Base-by-base conservation (phyloP, 192 early-diverging fungal genomes). In the Rhizoclosmatium globosum region DNA sequence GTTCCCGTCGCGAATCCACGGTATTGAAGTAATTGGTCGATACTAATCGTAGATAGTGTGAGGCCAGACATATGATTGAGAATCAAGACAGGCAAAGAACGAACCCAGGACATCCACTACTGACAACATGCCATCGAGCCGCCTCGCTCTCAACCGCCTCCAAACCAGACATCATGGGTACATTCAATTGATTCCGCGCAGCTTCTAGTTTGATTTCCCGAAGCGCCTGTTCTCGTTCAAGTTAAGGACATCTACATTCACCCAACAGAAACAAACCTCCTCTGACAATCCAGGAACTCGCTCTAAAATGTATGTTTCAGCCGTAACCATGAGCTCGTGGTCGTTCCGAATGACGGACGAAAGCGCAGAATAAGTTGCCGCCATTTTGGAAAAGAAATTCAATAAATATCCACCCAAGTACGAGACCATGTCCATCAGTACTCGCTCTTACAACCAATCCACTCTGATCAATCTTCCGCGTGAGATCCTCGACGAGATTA, bases 101-200 rank as follows among this genome's bases (percentile, higher is more conserved):
- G 11, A 23, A 74, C 72, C 72, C 72, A 74, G 72, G 72, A 42
- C 72, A 74, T 2, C 72, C 72, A 53, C 72, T 62, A 3, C 57
- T 61, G 31, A 74, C 42, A 19, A 44, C 39, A n/a, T 48, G 42
- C 56, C 58, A 47, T 43, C 57, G 17, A 13, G 72, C 31, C n/a
- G 6, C 59, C 31, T 74, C 72, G 9, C 11, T n/a, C 42, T 61
- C 9, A 7, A 74, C 13, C 3, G 59, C 56, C 4, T 74, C 72
- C 19, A 61, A 17, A 19, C 23, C 57, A 39, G 7, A 44, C 38
- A 62, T 42, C 57, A 64, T 48, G 4, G 72, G 44, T 3, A 74
- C 72, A 23, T 41, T 41, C 1, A 74, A 53, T 4, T 9, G 38
- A 9, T 71, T 48, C 53, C 43, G 31, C 7, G 72, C 72, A 64